These are phyloP conservation scores for Adansonia grandidieri DNA, from an alignment of 441 rosid genomes.

Conservation along the genomic window DNA sequence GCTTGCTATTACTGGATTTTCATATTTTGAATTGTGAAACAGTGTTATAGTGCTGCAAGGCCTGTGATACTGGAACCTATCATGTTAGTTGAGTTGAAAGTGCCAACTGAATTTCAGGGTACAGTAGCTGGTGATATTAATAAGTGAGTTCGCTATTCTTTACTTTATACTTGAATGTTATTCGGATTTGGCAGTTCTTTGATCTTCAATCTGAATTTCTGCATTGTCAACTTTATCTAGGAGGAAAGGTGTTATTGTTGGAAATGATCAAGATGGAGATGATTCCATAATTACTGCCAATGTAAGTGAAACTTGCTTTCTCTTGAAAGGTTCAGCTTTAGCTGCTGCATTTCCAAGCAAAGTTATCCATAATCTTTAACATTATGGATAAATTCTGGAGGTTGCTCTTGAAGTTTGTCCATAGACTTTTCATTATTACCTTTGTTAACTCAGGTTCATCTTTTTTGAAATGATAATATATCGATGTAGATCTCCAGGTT, in stretches of 20 bases:
- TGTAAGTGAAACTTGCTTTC: constrained; percentile 46
- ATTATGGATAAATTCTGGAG: not conserved
- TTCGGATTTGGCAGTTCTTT: constrained; percentile 1
- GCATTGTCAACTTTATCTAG: constrained; percentile 37
- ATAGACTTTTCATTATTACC: not conserved
- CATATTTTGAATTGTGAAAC: constrained; percentile 23
- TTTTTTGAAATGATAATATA: not conserved
- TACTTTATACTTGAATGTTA: constrained; percentile 15
- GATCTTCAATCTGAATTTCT: constrained; percentile 17
- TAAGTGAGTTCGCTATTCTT: constrained; percentile 57
- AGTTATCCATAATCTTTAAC: not conserved
- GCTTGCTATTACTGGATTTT: not conserved
- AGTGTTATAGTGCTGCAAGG: constrained; percentile 82
- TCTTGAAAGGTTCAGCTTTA: constrained; percentile 4
- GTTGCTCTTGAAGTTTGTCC: not conserved
- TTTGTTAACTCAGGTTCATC: not conserved
- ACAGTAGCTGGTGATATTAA: constrained; percentile 93
- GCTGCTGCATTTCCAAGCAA: not conserved
- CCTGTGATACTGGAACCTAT: constrained; percentile 95
- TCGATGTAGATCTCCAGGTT: not conserved
- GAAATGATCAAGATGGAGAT: constrained; percentile 98
- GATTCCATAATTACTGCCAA: constrained; percentile 82
- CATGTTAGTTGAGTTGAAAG: constrained; percentile 92
- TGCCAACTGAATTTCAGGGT: constrained; percentile 96
- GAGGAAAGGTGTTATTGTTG: constrained; percentile 96